phyloP scores from a whole-genome alignment of 768 basidiomycete species.

The Ramaria rubella region DNA sequence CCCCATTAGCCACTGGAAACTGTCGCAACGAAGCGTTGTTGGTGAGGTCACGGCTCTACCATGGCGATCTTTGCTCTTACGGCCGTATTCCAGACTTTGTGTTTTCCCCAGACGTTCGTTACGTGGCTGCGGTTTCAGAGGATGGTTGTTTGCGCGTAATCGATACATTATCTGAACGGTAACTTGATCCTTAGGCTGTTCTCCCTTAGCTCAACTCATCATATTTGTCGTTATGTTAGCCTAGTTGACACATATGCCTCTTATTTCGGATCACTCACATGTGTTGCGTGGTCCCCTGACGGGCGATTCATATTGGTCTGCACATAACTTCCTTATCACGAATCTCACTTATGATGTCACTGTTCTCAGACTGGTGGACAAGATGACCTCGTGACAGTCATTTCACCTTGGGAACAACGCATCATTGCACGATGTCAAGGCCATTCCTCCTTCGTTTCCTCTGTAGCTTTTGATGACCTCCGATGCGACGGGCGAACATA shows the following conservation, averaged over 20 bases:
- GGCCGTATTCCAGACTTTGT: constrained; percentile 59
- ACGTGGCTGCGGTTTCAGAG: constrained; percentile 85
- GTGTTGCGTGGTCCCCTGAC: constrained; percentile 93
- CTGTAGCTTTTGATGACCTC: constrained; percentile 84
- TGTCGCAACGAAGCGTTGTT: constrained; percentile 64
- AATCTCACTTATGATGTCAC: not conserved
- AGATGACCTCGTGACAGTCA: constrained; percentile 92
- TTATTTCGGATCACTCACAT: constrained; percentile 89
- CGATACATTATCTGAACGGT: constrained; percentile 84
- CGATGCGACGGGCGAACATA: constrained; percentile 87
- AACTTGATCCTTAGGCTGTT: constrained; percentile 22
- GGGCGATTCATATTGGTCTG: constrained; percentile 82
- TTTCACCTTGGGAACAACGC: constrained; percentile 90
- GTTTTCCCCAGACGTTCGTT: constrained; percentile 89
- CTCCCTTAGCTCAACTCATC: not conserved
- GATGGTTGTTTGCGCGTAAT: constrained; percentile 90
- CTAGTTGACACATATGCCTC: constrained; percentile 91
- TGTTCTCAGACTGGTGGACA: constrained; percentile 79
- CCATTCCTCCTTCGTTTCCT: constrained; percentile 89
- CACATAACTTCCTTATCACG: constrained; percentile 3
- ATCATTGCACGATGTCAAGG: constrained; percentile 96
- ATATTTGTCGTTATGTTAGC: constrained; percentile 37
- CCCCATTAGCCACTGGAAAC: constrained; percentile 85
- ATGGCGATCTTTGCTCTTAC: not conserved
- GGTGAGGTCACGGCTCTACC: constrained; percentile 38